phyloP scores from a whole-genome alignment of 768 basidiomycete genomes.

The Tylopilus felleus region DNA sequence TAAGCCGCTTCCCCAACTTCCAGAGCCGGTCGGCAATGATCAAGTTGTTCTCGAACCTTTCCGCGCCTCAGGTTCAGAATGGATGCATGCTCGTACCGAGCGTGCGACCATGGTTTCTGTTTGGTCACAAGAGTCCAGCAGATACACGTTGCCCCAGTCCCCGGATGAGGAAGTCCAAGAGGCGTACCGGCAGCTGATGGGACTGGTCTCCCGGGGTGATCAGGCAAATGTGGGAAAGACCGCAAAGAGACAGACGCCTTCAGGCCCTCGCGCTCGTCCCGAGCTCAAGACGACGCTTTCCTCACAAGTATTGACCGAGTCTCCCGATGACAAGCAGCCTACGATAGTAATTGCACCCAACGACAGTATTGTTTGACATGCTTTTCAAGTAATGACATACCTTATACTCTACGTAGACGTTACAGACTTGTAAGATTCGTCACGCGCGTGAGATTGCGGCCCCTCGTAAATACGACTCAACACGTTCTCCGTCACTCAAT shows the following conservation, averaged over 20 bases:
- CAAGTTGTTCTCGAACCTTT: background rate
- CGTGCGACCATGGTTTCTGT: constrained; percentile 19
- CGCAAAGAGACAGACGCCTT: constrained; percentile 1
- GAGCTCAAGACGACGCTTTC: constrained; percentile 1
- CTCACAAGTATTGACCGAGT: background rate
- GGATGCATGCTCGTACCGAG: background rate
- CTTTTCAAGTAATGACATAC: background rate
- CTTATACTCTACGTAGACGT: background rate
- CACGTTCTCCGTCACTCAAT: background rate
- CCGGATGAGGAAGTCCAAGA: constrained; percentile 5
- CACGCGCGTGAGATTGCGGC: background rate
- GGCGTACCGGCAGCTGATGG: background rate
- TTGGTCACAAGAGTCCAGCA: constrained; percentile 41
- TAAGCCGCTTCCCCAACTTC: constrained; percentile 10
- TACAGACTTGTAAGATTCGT: background rate
- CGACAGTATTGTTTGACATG: constrained; percentile 5
- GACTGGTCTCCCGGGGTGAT: background rate
- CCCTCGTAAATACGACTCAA: background rate
- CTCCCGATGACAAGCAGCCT: background rate
- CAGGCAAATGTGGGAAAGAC: background rate
- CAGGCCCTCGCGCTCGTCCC: background rate
- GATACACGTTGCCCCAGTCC: constrained; percentile 37
- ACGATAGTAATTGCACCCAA: background rate
- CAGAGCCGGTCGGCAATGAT: background rate
- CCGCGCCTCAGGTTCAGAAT: background rate